phyloP scores from a whole-genome alignment of 306 rosid species.

The Fragaria ananassa region DNA sequence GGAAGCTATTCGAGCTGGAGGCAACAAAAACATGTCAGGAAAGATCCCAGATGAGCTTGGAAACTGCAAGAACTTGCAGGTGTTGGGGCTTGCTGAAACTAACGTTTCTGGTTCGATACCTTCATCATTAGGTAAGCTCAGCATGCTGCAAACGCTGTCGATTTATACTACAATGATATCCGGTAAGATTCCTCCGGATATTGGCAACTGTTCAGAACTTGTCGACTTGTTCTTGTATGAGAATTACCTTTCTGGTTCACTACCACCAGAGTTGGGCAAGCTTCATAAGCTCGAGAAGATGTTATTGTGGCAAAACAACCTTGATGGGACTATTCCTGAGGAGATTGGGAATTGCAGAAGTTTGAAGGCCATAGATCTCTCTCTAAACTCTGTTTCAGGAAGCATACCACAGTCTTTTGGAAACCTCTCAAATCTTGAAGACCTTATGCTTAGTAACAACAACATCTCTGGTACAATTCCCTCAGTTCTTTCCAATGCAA shows the following conservation, averaged over 20 bases:
- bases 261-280: constrained; percentile 66
- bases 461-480: constrained; percentile 82
- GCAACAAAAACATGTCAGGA: constrained; percentile 65
- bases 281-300: constrained; percentile 69
- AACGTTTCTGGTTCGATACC: constrained; percentile 69
- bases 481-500: constrained; percentile 48
- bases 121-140: constrained; percentile 57
- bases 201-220: constrained; percentile 91
- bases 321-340: constrained; percentile 58
- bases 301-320: constrained; percentile 72
- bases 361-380: constrained; percentile 59
- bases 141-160: constrained; percentile 58
- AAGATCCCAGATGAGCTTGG: constrained; percentile 61
- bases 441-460: constrained; percentile 81
- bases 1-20: constrained; percentile 67
- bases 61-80: constrained; percentile 55
- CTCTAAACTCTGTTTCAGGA: constrained; percentile 73
- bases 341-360: constrained; percentile 70
- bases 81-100: constrained; percentile 77
- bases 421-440: constrained; percentile 59
- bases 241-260: constrained; percentile 62
- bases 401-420: constrained; percentile 66
- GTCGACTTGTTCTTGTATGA: constrained; percentile 66
- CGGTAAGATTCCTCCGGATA: constrained; percentile 71
- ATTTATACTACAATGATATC: constrained; percentile 70